Percentiles rank a stretch among this genome's conserved stretches.
Evolutionary conservation across 2,329 filamentous ascomycete species (phyloP).

Genomic region (Fusarium tupiense): DNA sequence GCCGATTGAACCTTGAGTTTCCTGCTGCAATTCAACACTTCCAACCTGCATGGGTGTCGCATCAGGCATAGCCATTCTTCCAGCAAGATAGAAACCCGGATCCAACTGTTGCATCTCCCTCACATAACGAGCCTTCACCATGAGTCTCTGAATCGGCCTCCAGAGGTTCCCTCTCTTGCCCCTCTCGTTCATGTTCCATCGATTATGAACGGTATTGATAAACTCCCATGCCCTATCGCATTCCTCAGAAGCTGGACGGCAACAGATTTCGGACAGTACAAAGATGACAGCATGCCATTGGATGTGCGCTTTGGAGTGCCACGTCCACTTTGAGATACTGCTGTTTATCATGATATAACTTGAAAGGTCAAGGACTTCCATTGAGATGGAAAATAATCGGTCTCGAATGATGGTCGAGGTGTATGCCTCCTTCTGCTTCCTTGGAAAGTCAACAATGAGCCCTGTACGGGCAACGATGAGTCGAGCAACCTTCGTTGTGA

Average conservation of each 20-base stretch:
- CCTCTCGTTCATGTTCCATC: not conserved
- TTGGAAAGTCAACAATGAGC: not conserved
- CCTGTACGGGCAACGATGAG: not conserved
- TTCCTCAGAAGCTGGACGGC: fast-evolving
- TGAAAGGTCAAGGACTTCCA: not conserved
- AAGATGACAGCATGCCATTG: not conserved
- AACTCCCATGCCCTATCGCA: not conserved
- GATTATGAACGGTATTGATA: not conserved
- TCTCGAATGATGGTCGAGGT: not conserved
- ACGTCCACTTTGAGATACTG: not conserved
- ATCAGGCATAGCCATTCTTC: not conserved
- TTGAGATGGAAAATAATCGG: not conserved
- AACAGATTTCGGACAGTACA: not conserved
- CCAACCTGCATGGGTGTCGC: fast-evolving
- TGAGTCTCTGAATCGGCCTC: not conserved
- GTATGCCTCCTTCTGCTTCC: not conserved
- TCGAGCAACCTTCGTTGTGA: not conserved
- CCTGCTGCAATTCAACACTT: not conserved
- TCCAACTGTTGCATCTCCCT: not conserved
- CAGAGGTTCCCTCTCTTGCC: not conserved
- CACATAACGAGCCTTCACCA: not conserved
- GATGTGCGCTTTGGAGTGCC: not conserved
- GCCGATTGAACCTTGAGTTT: fast-evolving
- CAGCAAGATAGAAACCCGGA: not conserved
- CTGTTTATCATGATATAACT: not conserved